A percentile compares a stretch with the other conserved stretches of the same genome.
Evolutionary conservation across 495 filamentous ascomycete genomes (phyloP).

Genomic region (Xylaria palmicola): DNA sequence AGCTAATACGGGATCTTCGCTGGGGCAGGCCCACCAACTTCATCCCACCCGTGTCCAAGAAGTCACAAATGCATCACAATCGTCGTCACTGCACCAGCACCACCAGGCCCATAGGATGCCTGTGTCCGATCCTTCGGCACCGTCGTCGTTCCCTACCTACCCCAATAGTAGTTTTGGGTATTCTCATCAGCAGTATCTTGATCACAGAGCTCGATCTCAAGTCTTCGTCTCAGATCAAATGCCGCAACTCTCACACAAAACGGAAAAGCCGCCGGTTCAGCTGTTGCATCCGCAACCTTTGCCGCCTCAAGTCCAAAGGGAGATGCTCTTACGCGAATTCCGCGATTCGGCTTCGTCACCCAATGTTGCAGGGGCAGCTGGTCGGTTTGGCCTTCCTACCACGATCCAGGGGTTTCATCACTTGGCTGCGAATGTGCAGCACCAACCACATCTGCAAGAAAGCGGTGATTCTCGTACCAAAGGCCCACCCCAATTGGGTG

Average conservation of each 20-base stretch:
- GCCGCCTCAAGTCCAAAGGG: slow-evolving; percentile 50
- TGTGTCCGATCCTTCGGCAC: slow-evolving; percentile 36
- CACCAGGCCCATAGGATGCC: slow-evolving; percentile 38
- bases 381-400: slow-evolving; percentile 24
- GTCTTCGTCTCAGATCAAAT: slow-evolving; percentile 22
- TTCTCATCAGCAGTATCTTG: slow-evolving; percentile 20
- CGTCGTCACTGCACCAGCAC: slow-evolving; percentile 32
- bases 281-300: slow-evolving; percentile 55
- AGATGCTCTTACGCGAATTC: slow-evolving; percentile 32
- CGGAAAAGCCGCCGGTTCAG: slow-evolving; percentile 35
- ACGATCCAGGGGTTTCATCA: slow-evolving; percentile 28
- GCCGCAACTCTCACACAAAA: slow-evolving; percentile 10
- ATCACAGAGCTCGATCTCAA: slow-evolving; percentile 27
- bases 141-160: slow-evolving; percentile 46
- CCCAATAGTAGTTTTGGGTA: slow-evolving; percentile 19
- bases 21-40: slow-evolving; percentile 20
- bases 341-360: slow-evolving; percentile 23
- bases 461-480: not conserved
- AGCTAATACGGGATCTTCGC: slow-evolving; percentile 21
- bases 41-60: slow-evolving; percentile 46
- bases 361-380: slow-evolving; percentile 6
- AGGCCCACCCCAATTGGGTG: slow-evolving; percentile 51
- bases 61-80: slow-evolving; percentile 34
- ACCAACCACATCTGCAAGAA: not conserved
- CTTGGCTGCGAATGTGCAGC: not conserved